Evolutionary conservation across 192 early-diverging fungal genomes (phyloP), one percentile per base, ranked within the genome.

Genomic region (Globomyces pollinis-pini): DNA sequence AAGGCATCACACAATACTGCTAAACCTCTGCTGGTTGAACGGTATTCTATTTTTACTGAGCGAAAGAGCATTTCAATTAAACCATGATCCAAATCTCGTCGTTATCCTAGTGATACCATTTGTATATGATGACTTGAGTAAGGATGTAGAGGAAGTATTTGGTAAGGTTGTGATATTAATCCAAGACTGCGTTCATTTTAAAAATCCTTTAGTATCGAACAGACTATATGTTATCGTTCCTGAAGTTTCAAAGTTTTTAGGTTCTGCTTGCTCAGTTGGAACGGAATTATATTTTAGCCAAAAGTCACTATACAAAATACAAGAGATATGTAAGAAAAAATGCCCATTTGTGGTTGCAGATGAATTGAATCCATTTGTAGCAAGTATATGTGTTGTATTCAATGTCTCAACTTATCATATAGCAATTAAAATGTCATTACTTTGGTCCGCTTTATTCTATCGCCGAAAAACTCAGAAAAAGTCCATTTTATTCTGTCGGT

Each of bases 381-480:
- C 52, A 8, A 26, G 52, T 23, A 33, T 54, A 9, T 54, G 52
- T 23, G 23, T 21, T 9, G 52, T 54, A 39, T 8, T 8, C 28
- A 33, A 32, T 23, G 15, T 2, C 3, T 38, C 15, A 29, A 29
- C 15, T 1, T 24, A 39, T 39, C n/a, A 2, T 3, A 54, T 8
- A 54, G 52, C 24, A 35, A 9, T 18, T 54, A 4, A 54, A 54
- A 24, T 38, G 52, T 26, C 52, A 24, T 54, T 54, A 54, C 21
- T 54, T 54, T 54, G 52, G 52, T 15, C 31, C 52, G 5, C 7
- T 24, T 23, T 7, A 11, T 31, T 8, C 3, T 7, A 31, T 18
- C 6, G 34, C 20, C 28, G 38, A 54, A 23, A 2, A 35, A 33
- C 3, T 54, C 3, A 2, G 38, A 35, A 21, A 54, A 4, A 54